Conservation (phyloP, 345 rosid species). For the Ailanthus altissimus region DNA sequence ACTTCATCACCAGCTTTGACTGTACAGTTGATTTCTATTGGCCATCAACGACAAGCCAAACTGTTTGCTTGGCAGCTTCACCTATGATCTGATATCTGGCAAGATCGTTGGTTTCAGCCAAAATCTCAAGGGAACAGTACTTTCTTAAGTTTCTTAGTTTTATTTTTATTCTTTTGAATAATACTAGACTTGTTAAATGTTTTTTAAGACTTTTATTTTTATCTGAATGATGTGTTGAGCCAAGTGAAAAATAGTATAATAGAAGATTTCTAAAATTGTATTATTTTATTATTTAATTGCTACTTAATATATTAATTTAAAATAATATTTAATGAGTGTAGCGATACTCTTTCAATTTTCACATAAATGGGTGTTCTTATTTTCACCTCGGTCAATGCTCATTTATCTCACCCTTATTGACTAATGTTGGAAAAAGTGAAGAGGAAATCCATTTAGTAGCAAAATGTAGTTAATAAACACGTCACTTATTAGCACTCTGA, state of each 20-base stretch:
- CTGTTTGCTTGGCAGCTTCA: not conserved
- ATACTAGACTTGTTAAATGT: too few species aligned
- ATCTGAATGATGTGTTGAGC: too few species aligned
- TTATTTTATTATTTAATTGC: too few species aligned
- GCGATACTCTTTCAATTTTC: too few species aligned
- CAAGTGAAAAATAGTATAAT: too few species aligned
- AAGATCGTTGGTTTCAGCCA: constrained; percentile 22
- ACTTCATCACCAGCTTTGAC: constrained; percentile 33
- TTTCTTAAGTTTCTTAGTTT: constrained; percentile 2
- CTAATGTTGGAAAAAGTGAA: not conserved
- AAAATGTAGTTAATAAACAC: not conserved
- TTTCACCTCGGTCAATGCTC: not conserved
- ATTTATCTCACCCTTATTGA: not conserved
- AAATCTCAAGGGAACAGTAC: not conserved
- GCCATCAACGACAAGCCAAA: not conserved
- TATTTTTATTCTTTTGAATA: not conserved
- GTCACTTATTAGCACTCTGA: too few species aligned
- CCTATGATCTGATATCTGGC: constrained; percentile 9
- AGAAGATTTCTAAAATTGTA: too few species aligned
- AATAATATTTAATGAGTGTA: too few species aligned
- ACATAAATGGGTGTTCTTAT: not conserved
- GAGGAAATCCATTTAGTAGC: not conserved
- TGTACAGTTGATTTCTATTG: not conserved
- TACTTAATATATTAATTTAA: too few species aligned
- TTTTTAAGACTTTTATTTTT: too few species aligned